Percentiles rank a stretch among this genome's conserved stretches.
Evolutionary conservation across 176 grass and related monocot genomes (phyloP).

Genomic region (Musa beccarii): DNA sequence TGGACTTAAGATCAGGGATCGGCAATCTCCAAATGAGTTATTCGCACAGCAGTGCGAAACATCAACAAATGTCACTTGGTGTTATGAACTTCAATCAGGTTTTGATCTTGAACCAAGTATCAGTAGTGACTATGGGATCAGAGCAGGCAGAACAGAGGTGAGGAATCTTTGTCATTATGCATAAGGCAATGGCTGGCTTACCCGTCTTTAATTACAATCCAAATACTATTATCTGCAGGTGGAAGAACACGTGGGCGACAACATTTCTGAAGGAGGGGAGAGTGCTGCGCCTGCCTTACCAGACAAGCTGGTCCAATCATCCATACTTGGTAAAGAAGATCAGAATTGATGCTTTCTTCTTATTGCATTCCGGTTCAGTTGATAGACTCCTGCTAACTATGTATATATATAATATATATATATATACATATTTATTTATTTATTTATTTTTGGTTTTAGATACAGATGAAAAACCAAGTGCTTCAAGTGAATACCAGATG

Average conservation of each 20-base stretch:
- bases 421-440: too few relatives aligned
- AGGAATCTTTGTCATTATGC: slow-evolving; percentile 6
- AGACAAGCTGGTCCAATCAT: slow-evolving; percentile 28
- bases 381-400: too few relatives aligned
- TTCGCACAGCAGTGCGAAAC: slow-evolving; percentile 26
- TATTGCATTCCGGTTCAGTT: too few relatives aligned
- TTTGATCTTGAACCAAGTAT: slow-evolving; percentile 23
- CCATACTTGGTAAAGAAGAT: slow-evolving; percentile 37
- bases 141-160: slow-evolving; percentile 24
- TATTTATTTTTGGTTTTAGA: background rate
- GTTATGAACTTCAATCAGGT: slow-evolving; percentile 5
- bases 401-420: too few relatives aligned
- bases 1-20: slow-evolving; percentile 25
- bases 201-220: background rate
- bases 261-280: slow-evolving; percentile 8
- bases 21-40: slow-evolving; percentile 12
- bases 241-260: slow-evolving; percentile 29
- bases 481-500: background rate
- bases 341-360: slow-evolving; percentile 2
- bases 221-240: slow-evolving; percentile 23
- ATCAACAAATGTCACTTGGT: slow-evolving; percentile 24
- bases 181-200: slow-evolving; percentile 1
- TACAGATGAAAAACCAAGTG: background rate
- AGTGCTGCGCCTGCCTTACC: background rate
- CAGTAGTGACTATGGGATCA: background rate